A percentile compares a stretch with the other conserved stretches of the same genome.
These are phyloP conservation scores for Microthlaspi erraticum DNA, from an alignment of 345 rosid genomes.

Conservation along the genomic window DNA sequence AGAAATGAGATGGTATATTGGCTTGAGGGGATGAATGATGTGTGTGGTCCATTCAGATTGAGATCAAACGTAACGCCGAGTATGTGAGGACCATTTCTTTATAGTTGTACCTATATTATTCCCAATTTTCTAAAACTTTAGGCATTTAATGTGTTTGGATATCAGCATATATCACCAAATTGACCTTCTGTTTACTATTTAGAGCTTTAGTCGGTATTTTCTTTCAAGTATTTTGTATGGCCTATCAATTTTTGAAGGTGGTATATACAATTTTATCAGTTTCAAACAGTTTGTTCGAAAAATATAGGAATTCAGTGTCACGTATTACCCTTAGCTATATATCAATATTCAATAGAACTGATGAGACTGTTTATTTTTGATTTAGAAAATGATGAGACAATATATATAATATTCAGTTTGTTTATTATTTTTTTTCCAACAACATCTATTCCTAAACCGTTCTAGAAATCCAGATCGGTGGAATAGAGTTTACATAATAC, in stretches of 20 bases:
- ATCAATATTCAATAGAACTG: conserved; percentile 10
- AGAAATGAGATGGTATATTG: conserved; percentile 28
- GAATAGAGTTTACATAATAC: no score
- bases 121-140: conserved; percentile 22
- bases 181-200: conserved; percentile 17
- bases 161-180: conserved; percentile 2
- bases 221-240: conserved; percentile 29
- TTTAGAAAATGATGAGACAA: no score
- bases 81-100: conserved; percentile 44
- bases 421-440: no score
- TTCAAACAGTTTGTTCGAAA: neutral
- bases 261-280: conserved; percentile 4
- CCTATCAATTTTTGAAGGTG: conserved; percentile 5
- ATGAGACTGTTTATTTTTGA: conserved; percentile 7
- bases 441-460: no score
- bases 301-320: conserved; percentile 9
- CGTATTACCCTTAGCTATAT: neutral
- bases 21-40: conserved; percentile 35
- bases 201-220: conserved; percentile 15
- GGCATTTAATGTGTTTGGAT: conserved; percentile 22
- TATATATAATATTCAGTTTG: no score
- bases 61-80: conserved; percentile 8
- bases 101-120: conserved; percentile 4
- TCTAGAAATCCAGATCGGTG: no score
- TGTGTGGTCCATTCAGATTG: conserved; percentile 40